Evolutionary conservation across 2,329 filamentous ascomycete species (phyloP), one percentile per base, ranked within the genome.

Genomic region (Ophiostoma australiae): DNA sequence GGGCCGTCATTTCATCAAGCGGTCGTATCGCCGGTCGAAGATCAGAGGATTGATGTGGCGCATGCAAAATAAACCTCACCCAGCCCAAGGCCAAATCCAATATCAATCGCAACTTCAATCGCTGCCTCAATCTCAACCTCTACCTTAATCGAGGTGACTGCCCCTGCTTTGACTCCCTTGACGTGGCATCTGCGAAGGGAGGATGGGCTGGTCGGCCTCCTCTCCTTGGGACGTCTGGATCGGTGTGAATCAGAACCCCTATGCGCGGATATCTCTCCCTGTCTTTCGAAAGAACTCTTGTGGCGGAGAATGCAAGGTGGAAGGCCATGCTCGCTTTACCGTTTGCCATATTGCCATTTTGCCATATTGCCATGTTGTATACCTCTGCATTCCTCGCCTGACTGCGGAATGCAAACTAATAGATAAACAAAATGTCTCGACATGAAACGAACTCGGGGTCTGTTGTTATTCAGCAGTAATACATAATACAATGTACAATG

Each of bases 151-250:
- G 20, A 17, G 17, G 44, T 48, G 17, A 11, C 5, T 48, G 52
- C 52, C 52, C 52, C 27, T 58, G 52, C 52, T 13, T n/a, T 17
- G 52, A n/a, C 52, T 31, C 27, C 58, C 58, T 33, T 63, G 23
- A 20, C 35, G 58, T 63, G 11, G 27, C 58, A 63, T 63, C 58
- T 63, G 58, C 27, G 35, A 63, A 63, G 58, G 58, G 58, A 63
- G 27, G 27, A 17, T 52, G 52, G n/a, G 52, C 11, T 63, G n/a
- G 20, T 10, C n/a, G 27, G 13, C 33, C 13, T 63, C 15, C 20
- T 23, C 8, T 13, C 4, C 7, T n/a, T 20, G 44, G 17, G 37
- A 7, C 44, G 44, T 48, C 44, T n/a, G 44, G 20, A 8, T 48
- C 44, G 13, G 37, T 13, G 44, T 48, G 44, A 48, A 7, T 15